Percentiles rank a stretch among this genome's conserved stretches.
phyloP scores from a whole-genome alignment of 2,329 filamentous ascomycete species.

The Tolypocladium ophioglossoides region DNA sequence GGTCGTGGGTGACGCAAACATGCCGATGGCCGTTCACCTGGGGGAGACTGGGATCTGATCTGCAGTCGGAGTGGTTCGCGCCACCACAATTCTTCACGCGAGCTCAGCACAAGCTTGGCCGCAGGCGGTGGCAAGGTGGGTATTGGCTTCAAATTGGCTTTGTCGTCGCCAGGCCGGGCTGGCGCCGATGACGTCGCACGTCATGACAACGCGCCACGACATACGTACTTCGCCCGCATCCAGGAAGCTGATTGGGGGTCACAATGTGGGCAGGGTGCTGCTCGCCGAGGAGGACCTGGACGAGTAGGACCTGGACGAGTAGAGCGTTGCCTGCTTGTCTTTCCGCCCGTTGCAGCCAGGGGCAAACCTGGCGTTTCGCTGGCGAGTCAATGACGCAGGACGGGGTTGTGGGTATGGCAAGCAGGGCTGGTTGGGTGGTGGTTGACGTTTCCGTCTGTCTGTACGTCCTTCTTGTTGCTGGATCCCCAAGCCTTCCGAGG shows the following conservation, averaged over 20 bases:
- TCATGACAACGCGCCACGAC: neutral
- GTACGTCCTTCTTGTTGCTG: too few relatives aligned
- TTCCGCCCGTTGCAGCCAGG: neutral
- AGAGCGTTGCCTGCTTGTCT: neutral
- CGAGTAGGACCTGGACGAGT: neutral
- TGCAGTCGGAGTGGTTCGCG: too few relatives aligned
- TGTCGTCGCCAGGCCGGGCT: neutral
- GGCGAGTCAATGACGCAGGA: slow-evolving; percentile 23
- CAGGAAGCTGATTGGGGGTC: too few relatives aligned
- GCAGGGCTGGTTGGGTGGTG: too few relatives aligned
- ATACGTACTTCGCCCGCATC: neutral
- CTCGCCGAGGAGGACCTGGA: neutral
- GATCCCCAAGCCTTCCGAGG: neutral
- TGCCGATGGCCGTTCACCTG: neutral
- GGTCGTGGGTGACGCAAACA: neutral
- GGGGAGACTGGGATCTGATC: neutral
- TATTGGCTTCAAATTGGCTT: too few relatives aligned
- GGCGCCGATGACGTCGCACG: neutral
- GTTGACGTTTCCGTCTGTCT: too few relatives aligned
- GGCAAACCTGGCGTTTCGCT: neutral
- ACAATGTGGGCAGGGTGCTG: too few relatives aligned
- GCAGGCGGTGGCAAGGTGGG: too few relatives aligned
- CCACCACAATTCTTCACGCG: too few relatives aligned
- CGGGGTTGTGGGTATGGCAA: neutral
- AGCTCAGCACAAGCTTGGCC: neutral